These are phyloP conservation scores for Quambalaria eucalypti DNA, from an alignment of 1,284 basidiomycete genomes.

Conservation along the genomic window DNA sequence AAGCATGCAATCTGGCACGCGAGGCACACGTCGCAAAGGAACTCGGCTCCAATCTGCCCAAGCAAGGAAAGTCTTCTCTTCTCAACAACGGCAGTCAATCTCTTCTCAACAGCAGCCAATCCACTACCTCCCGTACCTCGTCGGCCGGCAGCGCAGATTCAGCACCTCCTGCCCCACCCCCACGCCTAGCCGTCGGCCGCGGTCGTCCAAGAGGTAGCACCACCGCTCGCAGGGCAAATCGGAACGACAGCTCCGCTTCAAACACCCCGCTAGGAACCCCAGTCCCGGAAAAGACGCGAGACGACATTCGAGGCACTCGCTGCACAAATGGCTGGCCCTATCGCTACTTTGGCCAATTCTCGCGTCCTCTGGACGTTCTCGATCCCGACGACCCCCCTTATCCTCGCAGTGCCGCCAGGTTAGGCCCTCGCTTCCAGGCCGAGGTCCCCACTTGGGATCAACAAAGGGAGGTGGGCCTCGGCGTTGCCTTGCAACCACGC, in stretches of 20 bases:
- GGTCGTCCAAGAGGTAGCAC: too few species aligned
- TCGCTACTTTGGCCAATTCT: slow-evolving; percentile 87
- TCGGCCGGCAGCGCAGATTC: too few species aligned
- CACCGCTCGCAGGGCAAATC: too few species aligned
- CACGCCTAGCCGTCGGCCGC: slow-evolving; percentile 1
- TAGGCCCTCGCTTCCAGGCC: slow-evolving; percentile 78
- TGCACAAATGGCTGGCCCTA: slow-evolving; percentile 86
- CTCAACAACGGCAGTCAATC: too few species aligned
- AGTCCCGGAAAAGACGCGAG: slow-evolving; percentile 20
- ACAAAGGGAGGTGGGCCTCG: slow-evolving; percentile 23
- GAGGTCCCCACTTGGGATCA: slow-evolving; percentile 41
- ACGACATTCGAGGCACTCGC: slow-evolving; percentile 54
- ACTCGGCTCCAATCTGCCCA: too few species aligned
- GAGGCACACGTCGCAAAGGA: too few species aligned
- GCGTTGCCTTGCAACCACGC: slow-evolving; percentile 5
- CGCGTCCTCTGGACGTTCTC: slow-evolving; percentile 57
- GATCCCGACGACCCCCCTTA: slow-evolving; percentile 92
- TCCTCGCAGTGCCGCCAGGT: slow-evolving; percentile 75
- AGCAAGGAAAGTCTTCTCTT: too few species aligned
- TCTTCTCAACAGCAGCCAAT: too few species aligned
- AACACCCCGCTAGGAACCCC: slow-evolving; percentile 19
- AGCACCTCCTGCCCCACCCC: too few species aligned
- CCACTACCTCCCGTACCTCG: too few species aligned
- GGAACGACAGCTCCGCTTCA: slow-evolving; percentile 10
- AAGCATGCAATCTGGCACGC: slow-evolving; percentile 88